Evolutionary conservation across 164 flowering plant species (phyloP).

Genomic region (Piper longum): DNA sequence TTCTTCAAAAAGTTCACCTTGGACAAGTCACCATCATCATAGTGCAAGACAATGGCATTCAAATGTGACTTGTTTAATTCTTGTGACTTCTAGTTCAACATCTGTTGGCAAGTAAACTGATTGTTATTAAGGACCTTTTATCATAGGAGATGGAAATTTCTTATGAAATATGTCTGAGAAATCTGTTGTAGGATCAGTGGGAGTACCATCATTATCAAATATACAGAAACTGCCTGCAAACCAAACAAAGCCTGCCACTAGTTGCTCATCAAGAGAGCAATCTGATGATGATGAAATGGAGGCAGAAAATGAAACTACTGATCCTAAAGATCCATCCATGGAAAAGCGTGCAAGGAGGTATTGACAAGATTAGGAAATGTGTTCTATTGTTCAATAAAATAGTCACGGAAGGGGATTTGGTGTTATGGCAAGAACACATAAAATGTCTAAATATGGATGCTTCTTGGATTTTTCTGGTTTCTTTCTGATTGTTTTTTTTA

Average conservation of each 20-base stretch:
- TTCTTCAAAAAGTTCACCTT: no score
- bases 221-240: constrained; percentile 27
- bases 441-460: no score
- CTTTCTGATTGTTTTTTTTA: neutral
- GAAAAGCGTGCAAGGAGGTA: constrained; percentile 91
- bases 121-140: neutral
- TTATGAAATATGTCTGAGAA: constrained; percentile 31
- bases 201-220: constrained; percentile 35
- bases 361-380: neutral
- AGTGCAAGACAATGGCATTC: no score
- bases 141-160: constrained; percentile 32
- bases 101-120: neutral
- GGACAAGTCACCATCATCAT: no score
- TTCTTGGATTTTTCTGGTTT: neutral
- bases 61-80: neutral
- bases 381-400: neutral
- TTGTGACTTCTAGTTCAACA: no score
- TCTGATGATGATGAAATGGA: constrained; percentile 85
- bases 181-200: constrained; percentile 22
- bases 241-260: constrained; percentile 37
- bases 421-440: no score
- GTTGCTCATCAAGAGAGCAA: constrained; percentile 75
- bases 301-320: constrained; percentile 46
- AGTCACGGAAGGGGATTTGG: no score
- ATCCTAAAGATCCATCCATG: constrained; percentile 54